Evolutionary conservation across 148 eudicot species (phyloP), one percentile per base, ranked within the genome.

Genomic region (Silene conica): DNA sequence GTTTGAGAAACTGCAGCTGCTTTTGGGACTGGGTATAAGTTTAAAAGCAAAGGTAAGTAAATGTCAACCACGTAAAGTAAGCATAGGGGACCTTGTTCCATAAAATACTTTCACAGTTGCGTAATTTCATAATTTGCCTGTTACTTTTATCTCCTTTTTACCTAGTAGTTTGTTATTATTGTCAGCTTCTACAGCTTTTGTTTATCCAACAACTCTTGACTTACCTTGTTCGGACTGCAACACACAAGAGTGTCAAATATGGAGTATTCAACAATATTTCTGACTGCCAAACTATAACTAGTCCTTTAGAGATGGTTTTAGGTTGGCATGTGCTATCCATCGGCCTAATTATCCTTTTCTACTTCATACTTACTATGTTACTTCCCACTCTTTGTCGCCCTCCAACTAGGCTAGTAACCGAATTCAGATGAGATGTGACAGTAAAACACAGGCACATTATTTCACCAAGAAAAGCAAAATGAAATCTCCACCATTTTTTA

Each of bases 41-140:
- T 26, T 26, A 26, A 26, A 26, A 26, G 28, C 28, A 26, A 26
- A 26, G 28, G 1, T 31, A 31, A 31, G 7, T 6, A 38, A 38
- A 6, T 56, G 68, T 58, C 55, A 41, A 67, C 54, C 65, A 59
- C 67, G 56, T 7, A 16, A 55, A 43, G 34, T 69, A 10, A 20
- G 28, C 31, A n/a, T 52, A 18, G 46, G 63, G 71, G 75, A 71
- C 75, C 31, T 22, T n/a, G 21, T 61, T 69, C 45, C n/a, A 70
- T 61, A 60, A 73, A 52, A 8, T 56, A 41, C 31, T 6, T 76
- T 34, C 11, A 26, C 28, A 26, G 2, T n/a, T n/a, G n/a, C n/a
- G n/a, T n/a, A n/a, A n/a, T n/a, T n/a, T n/a, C n/a, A n/a, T 26
- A 26, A 26, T 62, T 13, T 73, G 13, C 43, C 23, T 55, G 34